A percentile compares a stretch with the other conserved stretches of the same genome.
These are phyloP conservation scores for Lipomyces orientalis DNA, from an alignment of 805 yeast genomes.

Conservation along the genomic window DNA sequence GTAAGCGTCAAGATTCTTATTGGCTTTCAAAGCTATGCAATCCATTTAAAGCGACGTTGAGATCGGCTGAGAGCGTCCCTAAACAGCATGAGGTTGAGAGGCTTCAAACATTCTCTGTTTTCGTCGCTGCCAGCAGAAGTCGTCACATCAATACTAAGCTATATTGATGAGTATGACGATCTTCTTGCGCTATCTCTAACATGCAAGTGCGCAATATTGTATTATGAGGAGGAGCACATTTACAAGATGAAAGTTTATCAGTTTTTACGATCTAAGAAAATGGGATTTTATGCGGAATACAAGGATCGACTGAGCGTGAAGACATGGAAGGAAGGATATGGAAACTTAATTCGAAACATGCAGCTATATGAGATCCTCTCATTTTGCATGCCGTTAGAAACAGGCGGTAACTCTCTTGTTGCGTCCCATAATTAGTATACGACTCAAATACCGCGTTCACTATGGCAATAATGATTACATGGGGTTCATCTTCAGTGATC, in stretches of 20 bases:
- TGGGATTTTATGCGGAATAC: not conserved
- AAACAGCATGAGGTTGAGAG: too few species aligned
- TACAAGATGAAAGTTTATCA: not conserved
- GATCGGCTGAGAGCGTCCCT: too few species aligned
- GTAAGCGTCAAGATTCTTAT: too few species aligned
- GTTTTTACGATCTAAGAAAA: not conserved
- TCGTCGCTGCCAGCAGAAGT: not conserved
- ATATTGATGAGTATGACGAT: not conserved
- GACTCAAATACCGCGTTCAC: not conserved
- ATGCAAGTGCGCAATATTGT: not conserved
- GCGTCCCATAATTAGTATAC: not conserved
- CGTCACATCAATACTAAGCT: not conserved
- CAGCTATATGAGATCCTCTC: not conserved
- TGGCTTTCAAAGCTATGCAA: too few species aligned
- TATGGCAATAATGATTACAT: not conserved
- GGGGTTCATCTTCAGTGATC: not conserved
- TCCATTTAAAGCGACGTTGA: too few species aligned
- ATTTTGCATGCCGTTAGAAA: conserved; percentile 1
- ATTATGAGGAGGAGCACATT: not conserved
- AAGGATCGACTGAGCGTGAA: not conserved
- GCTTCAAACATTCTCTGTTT: not conserved
- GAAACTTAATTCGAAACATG: not conserved
- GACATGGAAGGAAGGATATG: not conserved
- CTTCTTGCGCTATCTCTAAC: not conserved
- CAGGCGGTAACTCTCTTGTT: not conserved